Conservation (phyloP, 768 basidiomycete species). For the Lepiota venenata region DNA sequence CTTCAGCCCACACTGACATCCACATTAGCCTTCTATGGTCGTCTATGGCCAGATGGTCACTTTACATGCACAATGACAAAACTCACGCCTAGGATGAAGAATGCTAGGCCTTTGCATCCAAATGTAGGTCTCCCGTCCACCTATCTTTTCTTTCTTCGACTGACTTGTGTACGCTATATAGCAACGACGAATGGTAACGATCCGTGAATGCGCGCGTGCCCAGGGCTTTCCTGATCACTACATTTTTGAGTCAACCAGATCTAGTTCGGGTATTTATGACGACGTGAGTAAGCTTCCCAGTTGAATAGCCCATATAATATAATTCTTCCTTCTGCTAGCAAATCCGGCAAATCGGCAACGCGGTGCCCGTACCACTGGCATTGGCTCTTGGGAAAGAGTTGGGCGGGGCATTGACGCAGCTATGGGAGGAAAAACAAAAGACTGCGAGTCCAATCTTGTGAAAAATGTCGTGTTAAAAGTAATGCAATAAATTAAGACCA, state of each 20-base stretch:
- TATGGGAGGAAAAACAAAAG: conserved; percentile 37
- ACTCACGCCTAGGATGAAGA: conserved; percentile 48
- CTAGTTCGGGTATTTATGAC: conserved; percentile 30
- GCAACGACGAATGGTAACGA: conserved; percentile 70
- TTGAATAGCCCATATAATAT: neutral
- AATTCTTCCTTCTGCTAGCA: conserved; percentile 39
- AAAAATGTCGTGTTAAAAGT: neutral
- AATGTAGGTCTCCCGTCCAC: conserved; percentile 20
- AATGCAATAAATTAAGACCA: conserved; percentile 1
- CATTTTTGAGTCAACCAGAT: conserved; percentile 50
- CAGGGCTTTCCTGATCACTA: conserved; percentile 80
- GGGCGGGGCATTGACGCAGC: conserved; percentile 40
- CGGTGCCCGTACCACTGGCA: conserved; percentile 70
- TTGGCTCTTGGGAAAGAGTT: conserved; percentile 54
- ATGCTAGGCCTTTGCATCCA: conserved; percentile 41
- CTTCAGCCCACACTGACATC: neutral
- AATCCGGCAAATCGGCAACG: conserved; percentile 77
- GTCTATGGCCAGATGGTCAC: conserved; percentile 46
- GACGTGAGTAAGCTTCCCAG: conserved; percentile 44
- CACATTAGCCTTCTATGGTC: conserved; percentile 47
- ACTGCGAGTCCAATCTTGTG: conserved; percentile 43
- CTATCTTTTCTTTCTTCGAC: neutral
- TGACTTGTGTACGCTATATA: conserved; percentile 20
- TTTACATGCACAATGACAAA: conserved; percentile 68
- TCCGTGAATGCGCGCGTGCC: conserved; percentile 66